Evolutionary conservation across 208 protist species (phyloP), one percentile per base, ranked within the genome.

Genomic region (Sergeia podlipaevii): DNA sequence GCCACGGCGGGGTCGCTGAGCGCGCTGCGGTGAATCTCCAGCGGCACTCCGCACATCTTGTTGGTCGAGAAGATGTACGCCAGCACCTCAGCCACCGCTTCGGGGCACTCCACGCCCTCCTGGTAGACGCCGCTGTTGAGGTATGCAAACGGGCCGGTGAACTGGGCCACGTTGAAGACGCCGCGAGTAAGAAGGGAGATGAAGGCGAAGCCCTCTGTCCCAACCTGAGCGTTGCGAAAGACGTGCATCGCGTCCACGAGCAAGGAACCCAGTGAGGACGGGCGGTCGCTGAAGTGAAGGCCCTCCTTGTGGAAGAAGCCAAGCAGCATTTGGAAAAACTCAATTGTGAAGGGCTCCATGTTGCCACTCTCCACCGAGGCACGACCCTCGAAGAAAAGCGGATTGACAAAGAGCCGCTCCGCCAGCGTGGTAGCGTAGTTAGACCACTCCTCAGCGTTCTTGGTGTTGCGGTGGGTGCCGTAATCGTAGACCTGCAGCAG

Each of bases 21-120:
- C 24, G 51, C 84, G 45, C 77, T 91, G 47, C 88, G 88, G 74
- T 95, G 88, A 27, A 91, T 66, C 70, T 95, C 84, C 4, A 95
- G 71, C 37, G 78, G 84, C 15, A 89, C 67, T 21, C 80, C 80
- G 53, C 77, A 91, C 60, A 77, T 74, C 29, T 75, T 74, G 59
- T 92, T 67, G 6, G 62, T 59, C 7, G 84, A 87, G 55, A 90
- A 89, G 37, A 91, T 63, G 65, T 92, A 91, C 15, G 82, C 78
- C 44, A 95, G 61, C 15, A 88, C 55, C 54, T 91, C 81, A 23
- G 65, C 71, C 27, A 85, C 50, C 37, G 74, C 70, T 60, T 91
- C 77, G 53, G 53, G 70, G 62, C 67, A 70, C 57, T 8, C 56
- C 52, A 47, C 13, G 6, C 43, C 27, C 38, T 47, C 43, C 29